Percentiles rank a stretch among this genome's conserved stretches.
phyloP scores from a whole-genome alignment of 495 filamentous ascomycete genomes.

The Friedmanniomyces simplex region DNA sequence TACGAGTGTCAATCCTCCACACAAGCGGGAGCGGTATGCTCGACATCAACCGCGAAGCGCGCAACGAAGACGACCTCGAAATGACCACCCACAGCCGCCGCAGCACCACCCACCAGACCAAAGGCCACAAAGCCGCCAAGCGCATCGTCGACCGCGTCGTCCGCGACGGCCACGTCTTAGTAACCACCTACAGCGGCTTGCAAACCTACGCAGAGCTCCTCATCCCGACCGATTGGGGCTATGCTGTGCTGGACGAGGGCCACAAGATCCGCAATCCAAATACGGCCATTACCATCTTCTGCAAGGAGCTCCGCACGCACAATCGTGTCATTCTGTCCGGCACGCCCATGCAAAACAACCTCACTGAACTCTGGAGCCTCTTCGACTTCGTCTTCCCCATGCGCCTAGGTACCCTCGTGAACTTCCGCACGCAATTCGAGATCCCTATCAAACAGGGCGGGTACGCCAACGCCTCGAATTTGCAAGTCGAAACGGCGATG shows the following conservation, averaged over 20 bases:
- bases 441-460: constrained; percentile 84
- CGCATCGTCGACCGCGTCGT: constrained; percentile 72
- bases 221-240: constrained; percentile 76
- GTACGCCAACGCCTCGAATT: constrained; percentile 84
- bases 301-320: constrained; percentile 77
- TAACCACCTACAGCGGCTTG: constrained; percentile 90
- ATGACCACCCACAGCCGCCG: constrained; percentile 31
- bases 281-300: constrained; percentile 79
- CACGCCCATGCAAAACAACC: constrained; percentile 95
- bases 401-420: constrained; percentile 82
- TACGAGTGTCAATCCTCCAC: constrained; percentile 90
- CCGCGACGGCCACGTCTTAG: constrained; percentile 80
- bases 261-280: constrained; percentile 97
- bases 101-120: constrained; percentile 34
- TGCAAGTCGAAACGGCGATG: constrained; percentile 83
- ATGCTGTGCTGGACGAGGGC: constrained; percentile 90
- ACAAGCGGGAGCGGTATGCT: constrained; percentile 94
- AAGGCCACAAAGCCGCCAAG: constrained; percentile 52
- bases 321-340: constrained; percentile 91
- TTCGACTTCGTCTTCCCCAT: constrained; percentile 97
- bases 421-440: constrained; percentile 82
- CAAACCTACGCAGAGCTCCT: constrained; percentile 74
- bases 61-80: constrained; percentile 58
- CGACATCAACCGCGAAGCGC: constrained; percentile 58
- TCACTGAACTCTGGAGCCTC: constrained; percentile 91